These are phyloP conservation scores for Grifola frondosa DNA, from an alignment of 1,284 basidiomycete genomes.

Conservation along the genomic window DNA sequence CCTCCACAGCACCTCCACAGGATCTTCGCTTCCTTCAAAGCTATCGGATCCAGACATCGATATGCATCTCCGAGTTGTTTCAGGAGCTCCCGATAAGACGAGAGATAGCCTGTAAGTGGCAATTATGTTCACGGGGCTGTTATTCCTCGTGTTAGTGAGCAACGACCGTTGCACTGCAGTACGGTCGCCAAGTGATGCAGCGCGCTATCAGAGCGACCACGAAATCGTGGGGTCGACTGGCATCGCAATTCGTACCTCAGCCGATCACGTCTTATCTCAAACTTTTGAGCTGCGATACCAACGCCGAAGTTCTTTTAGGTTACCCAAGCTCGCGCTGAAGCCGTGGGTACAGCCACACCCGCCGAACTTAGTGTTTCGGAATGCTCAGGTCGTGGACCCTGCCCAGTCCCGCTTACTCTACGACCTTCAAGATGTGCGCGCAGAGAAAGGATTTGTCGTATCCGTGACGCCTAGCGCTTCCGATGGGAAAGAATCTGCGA, in stretches of 20 bases:
- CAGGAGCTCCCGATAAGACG: constrained; percentile 15
- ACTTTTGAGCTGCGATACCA: neutral
- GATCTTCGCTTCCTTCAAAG: too few relatives aligned
- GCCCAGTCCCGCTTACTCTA: constrained; percentile 23
- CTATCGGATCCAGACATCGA: too few relatives aligned
- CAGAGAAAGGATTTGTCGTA: constrained; percentile 33
- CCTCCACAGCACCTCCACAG: too few relatives aligned
- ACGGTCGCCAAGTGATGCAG: neutral
- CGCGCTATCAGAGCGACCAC: neutral
- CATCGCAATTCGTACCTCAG: too few relatives aligned
- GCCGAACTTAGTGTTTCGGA: constrained; percentile 30
- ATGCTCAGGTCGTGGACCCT: constrained; percentile 37
- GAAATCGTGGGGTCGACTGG: too few relatives aligned
- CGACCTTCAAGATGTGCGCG: constrained; percentile 32
- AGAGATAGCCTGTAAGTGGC: constrained; percentile 12
- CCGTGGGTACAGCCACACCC: constrained; percentile 35
- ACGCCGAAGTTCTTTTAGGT: constrained; percentile 20
- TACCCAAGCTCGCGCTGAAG: constrained; percentile 38
- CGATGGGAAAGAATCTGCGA: constrained; percentile 9
- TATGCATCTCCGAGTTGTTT: too few relatives aligned
- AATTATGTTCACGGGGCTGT: too few relatives aligned
- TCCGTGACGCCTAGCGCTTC: constrained; percentile 21
- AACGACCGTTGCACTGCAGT: neutral
- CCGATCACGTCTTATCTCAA: neutral
- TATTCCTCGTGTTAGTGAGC: too few relatives aligned